phyloP scores from a whole-genome alignment of 768 basidiomycete genomes.

The Termitomyces bulborhizus region DNA sequence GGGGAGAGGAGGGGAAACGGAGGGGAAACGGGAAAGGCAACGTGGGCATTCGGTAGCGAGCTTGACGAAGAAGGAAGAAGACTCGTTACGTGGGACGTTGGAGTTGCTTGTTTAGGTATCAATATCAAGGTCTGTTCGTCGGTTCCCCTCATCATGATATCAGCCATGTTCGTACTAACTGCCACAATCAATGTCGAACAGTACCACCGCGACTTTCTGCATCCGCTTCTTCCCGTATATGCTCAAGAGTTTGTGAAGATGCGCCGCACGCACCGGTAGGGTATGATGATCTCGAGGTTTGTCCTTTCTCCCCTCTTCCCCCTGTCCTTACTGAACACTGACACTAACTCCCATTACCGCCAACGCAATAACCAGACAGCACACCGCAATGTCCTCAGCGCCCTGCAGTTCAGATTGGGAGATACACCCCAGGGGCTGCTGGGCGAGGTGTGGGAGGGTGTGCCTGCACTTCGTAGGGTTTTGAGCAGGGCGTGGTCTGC shows the following conservation, averaged over 20 bases:
- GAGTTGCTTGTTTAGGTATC: conserved; percentile 51
- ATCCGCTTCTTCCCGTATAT: conserved; percentile 47
- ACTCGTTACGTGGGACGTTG: conserved; percentile 50
- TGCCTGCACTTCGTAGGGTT: conserved; percentile 43
- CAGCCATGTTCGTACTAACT: not conserved
- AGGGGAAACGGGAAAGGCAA: not conserved
- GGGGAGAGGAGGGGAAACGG: not conserved
- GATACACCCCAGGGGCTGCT: conserved; percentile 49
- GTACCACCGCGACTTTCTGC: conserved; percentile 60
- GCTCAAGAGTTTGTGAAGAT: conserved; percentile 39
- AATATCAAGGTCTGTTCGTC: conserved; percentile 47
- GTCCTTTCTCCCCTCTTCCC: not conserved
- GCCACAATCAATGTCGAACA: conserved; percentile 14
- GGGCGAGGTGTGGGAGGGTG: conserved; percentile 52
- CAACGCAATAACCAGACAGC: conserved; percentile 31
- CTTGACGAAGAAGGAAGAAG: conserved; percentile 20
- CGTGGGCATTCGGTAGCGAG: conserved; percentile 2
- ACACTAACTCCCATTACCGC: not conserved
- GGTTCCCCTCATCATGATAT: too few relatives aligned
- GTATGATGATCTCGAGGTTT: conserved; percentile 51
- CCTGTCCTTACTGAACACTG: not conserved
- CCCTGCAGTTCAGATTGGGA: conserved; percentile 43
- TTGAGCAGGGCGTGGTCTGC: not conserved
- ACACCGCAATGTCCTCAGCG: conserved; percentile 48
- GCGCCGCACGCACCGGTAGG: conserved; percentile 35